These are phyloP conservation scores for Rhodotorula glutinis DNA, from an alignment of 1,284 basidiomycete genomes.

Conservation along the genomic window DNA sequence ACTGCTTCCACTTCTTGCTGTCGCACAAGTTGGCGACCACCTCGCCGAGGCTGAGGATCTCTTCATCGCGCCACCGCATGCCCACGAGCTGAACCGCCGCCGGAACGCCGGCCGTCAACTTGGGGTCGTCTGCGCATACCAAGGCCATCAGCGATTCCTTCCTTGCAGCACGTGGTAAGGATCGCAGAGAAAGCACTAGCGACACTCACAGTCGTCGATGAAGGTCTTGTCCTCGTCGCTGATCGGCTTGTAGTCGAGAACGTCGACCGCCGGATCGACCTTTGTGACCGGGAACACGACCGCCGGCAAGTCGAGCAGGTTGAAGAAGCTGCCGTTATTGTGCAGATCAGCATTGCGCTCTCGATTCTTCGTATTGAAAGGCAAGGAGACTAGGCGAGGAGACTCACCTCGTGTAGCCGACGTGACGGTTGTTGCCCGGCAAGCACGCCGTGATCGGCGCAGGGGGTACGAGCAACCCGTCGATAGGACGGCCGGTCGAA, in stretches of 20 bases:
- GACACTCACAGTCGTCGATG: conserved; percentile 58
- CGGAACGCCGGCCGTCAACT: conserved; percentile 10
- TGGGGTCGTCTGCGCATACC: background rate
- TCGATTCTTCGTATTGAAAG: too few species aligned
- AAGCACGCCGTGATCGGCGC: conserved; percentile 1
- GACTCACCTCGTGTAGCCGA: conserved; percentile 10
- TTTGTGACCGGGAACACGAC: conserved; percentile 55
- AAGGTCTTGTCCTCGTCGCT: conserved; percentile 54
- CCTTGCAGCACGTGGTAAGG: too few species aligned
- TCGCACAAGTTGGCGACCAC: background rate
- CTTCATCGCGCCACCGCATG: conserved; percentile 14
- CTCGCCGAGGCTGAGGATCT: conserved; percentile 6
- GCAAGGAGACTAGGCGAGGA: background rate
- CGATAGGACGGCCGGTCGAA: conserved; percentile 55
- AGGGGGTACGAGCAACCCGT: conserved; percentile 56
- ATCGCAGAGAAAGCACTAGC: background rate
- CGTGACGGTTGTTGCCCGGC: background rate
- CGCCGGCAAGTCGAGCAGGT: conserved; percentile 56
- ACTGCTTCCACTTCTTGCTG: conserved; percentile 11
- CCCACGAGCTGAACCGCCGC: conserved; percentile 8
- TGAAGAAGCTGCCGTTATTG: conserved; percentile 22
- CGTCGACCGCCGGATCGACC: conserved; percentile 15
- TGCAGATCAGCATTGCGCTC: too few species aligned
- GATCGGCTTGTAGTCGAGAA: conserved; percentile 48
- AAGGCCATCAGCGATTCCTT: too few species aligned